phyloP scores from a whole-genome alignment of 345 rosid genomes.

The Dipteronia sinensis region DNA sequence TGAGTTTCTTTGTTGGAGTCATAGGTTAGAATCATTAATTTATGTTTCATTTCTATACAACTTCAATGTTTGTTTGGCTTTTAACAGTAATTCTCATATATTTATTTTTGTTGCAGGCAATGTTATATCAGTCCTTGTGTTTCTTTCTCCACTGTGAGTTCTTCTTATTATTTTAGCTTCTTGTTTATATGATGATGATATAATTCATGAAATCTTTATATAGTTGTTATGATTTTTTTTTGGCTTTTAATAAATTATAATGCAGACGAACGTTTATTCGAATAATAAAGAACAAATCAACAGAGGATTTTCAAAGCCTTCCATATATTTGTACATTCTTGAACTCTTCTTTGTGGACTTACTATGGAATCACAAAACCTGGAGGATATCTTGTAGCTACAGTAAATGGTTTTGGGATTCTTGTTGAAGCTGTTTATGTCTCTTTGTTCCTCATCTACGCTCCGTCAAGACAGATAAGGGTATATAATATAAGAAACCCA shows the following conservation, averaged over 20 bases:
- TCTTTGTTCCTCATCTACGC: slow-evolving; percentile 55
- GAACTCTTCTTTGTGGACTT: slow-evolving; percentile 72
- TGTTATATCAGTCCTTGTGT: slow-evolving; percentile 66
- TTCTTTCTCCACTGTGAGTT: slow-evolving; percentile 76
- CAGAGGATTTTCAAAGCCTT: slow-evolving; percentile 70
- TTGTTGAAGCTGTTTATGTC: slow-evolving; percentile 55
- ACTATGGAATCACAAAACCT: slow-evolving; percentile 70
- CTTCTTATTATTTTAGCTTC: no score
- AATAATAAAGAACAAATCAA: slow-evolving; percentile 50
- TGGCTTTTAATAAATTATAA: no score
- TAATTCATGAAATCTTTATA: no score
- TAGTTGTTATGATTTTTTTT: no score
- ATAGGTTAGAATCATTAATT: slow-evolving; percentile 44
- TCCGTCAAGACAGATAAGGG: slow-evolving; percentile 41
- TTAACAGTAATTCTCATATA: no score
- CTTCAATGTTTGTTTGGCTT: neutral
- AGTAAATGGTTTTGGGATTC: slow-evolving; percentile 68
- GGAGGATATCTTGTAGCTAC: slow-evolving; percentile 73
- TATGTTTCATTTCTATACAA: neutral
- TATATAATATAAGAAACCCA: no score
- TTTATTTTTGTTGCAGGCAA: slow-evolving; percentile 53
- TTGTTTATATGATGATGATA: no score
- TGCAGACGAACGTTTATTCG: slow-evolving; percentile 59
- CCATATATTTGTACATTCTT: slow-evolving; percentile 75
- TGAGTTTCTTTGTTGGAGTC: slow-evolving; percentile 55